Evolutionary conservation across 2,329 filamentous ascomycete genomes (phyloP), one percentile per base, ranked within the genome.

Genomic region (Sarocladium oryzae): DNA sequence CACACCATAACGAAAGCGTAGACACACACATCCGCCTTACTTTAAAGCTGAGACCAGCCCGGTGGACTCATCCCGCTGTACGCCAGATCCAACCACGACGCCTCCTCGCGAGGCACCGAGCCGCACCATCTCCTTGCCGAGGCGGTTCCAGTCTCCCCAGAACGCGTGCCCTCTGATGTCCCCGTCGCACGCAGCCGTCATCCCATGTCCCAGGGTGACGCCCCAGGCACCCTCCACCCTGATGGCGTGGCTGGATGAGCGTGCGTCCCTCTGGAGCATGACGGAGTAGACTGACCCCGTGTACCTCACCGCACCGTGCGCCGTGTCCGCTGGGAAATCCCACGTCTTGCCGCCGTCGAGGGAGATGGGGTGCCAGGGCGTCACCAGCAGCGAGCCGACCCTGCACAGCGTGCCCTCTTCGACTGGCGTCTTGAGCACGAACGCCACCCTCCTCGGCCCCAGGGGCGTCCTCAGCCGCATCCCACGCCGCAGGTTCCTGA

Each of bases 361-460:
- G 0, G 65, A 70, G 2, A 85, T 62, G 1, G 81, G 81, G 59
- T 85, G 82, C 77, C 78, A 84, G 0, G 76, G 74, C 21, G 81
- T 84, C 24, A 83, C 72, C 6, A 76, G 60, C 7, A 83, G 64
- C 1, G 53, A 58, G 2, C 70, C 70, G 1, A 82, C 61, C 0
- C 66, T 66, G 53, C 74, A 77, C 58, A 84, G 68, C 1, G 59
- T 53, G 32, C 64, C 63, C 36, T 62, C 52, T 2, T 54, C 51
- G 0, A 81, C 71, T 0, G 62, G 60, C 4, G 77, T 82, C 58
- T 70, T 73, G 24, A 85, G 62, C 6, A 85, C 69, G 6, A 72
- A 70, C 0, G 60, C 69, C 5, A 85, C 77, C 20, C 65, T 63
- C 4, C 77, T 69, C 1, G 68, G 56, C 0, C 81, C 81, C 0